These are phyloP conservation scores for Raddia distichophylla DNA, from an alignment of 176 grass and related monocot genomes.

Conservation along the genomic window DNA sequence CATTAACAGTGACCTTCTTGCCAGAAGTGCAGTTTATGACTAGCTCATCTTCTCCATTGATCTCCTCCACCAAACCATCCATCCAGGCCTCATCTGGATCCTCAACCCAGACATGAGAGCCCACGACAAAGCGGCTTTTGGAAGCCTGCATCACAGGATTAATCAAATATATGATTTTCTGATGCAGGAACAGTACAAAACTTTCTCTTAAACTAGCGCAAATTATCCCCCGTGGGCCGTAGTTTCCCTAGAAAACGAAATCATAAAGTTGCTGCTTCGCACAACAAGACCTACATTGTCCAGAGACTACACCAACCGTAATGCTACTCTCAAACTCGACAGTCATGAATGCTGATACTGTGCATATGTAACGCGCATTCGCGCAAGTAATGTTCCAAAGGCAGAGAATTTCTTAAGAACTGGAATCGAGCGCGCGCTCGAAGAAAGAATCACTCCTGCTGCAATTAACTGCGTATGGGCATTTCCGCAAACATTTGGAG, in stretches of 20 bases:
- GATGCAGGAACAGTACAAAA: not conserved
- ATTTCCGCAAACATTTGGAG: conserved; percentile 27
- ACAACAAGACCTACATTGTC: not conserved
- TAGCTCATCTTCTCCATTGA: conserved; percentile 61
- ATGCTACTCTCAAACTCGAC: not conserved
- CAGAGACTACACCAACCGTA: not conserved
- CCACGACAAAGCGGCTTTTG: conserved; percentile 63
- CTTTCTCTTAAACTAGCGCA: not conserved
- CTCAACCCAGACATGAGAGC: conserved; percentile 89
- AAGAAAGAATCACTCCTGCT: not conserved
- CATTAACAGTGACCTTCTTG: conserved; percentile 60
- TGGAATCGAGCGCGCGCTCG: not conserved
- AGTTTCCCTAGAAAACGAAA: not conserved
- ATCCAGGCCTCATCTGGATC: conserved; percentile 90
- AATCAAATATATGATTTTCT: not conserved
- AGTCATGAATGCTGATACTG: not conserved
- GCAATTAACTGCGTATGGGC: not conserved
- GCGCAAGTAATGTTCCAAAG: not conserved
- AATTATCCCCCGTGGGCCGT: not conserved
- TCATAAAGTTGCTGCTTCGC: not conserved
- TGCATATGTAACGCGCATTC: not conserved
- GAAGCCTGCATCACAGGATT: conserved; percentile 49
- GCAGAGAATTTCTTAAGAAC: not conserved
- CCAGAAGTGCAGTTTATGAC: conserved; percentile 71
- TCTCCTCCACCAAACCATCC: conserved; percentile 70